Percentiles rank a stretch among this genome's conserved stretches.
Conservation (phyloP, 148 eudicot genomes). For the Rhododendron simsii region DNA sequence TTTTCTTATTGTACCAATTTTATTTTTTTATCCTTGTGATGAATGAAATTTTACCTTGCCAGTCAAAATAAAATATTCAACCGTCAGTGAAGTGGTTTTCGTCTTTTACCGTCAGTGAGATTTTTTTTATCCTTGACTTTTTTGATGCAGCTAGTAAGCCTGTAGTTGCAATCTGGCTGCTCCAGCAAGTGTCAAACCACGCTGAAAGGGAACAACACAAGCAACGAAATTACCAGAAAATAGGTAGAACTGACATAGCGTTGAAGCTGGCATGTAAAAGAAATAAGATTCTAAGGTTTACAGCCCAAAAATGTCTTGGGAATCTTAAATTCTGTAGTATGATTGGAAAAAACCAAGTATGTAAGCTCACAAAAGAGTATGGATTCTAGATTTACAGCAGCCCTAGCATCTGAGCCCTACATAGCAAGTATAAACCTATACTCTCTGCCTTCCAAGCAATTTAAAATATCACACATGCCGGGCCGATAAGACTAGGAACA, state of each 20-base stretch:
- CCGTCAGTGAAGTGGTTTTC: neutral
- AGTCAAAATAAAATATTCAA: neutral
- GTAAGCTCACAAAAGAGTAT: neutral
- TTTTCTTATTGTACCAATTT: too few relatives aligned
- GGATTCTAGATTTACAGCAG: neutral
- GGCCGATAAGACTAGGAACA: neutral
- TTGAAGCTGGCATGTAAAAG: neutral
- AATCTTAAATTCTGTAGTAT: neutral
- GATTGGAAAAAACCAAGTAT: neutral
- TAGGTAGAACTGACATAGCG: neutral
- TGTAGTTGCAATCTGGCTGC: neutral
- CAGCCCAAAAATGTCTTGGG: neutral
- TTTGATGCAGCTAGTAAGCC: neutral
- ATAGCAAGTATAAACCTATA: neutral
- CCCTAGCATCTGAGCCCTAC: neutral
- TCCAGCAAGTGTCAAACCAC: neutral
- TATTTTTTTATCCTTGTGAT: neutral
- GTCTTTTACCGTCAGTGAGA: neutral
- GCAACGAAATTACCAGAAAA: neutral
- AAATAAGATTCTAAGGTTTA: neutral
- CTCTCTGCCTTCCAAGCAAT: neutral
- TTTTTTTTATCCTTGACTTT: neutral
- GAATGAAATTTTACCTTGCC: neutral
- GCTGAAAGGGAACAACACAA: neutral
- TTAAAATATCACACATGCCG: neutral